These are phyloP conservation scores for Podospora bellae-mahoneyi DNA, from an alignment of 495 filamentous ascomycete species.

Conservation along the genomic window DNA sequence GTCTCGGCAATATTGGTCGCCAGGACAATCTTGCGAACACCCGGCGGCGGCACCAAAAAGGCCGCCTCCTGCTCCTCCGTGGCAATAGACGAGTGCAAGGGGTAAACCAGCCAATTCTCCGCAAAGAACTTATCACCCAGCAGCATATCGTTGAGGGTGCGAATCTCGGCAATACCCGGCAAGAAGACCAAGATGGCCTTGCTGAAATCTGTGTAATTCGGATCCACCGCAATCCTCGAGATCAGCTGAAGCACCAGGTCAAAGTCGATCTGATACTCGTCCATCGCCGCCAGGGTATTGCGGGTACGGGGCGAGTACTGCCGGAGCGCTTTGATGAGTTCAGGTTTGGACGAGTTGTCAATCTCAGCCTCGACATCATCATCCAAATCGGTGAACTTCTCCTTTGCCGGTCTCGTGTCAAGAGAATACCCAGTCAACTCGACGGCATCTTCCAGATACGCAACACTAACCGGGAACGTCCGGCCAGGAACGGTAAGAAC, in stretches of 20 bases:
- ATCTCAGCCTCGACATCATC: conserved; percentile 54
- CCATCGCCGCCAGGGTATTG: conserved; percentile 66
- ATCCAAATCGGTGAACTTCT: conserved; percentile 51
- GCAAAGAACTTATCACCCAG: conserved; percentile 66
- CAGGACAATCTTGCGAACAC: conserved; percentile 83
- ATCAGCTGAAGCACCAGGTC: conserved; percentile 74
- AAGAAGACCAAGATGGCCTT: conserved; percentile 92
- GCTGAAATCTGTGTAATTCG: conserved; percentile 65
- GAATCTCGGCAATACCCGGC: conserved; percentile 90
- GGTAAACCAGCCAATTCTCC: conserved; percentile 70
- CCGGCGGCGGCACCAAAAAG: conserved; percentile 77
- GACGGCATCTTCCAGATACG: conserved; percentile 87
- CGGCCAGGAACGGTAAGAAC: conserved; percentile 85
- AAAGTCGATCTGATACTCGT: conserved; percentile 85
- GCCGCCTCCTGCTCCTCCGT: conserved; percentile 93
- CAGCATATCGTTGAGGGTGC: conserved; percentile 79
- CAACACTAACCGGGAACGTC: conserved; percentile 85
- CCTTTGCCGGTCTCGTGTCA: conserved; percentile 46
- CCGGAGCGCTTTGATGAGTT: conserved; percentile 54
- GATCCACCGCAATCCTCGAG: conserved; percentile 63
- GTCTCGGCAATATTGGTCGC: conserved; percentile 98
- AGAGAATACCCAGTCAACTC: conserved; percentile 71
- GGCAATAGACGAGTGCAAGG: conserved; percentile 90
- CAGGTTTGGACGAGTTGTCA: conserved; percentile 44
- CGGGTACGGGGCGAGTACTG: conserved; percentile 71